phyloP scores from a whole-genome alignment of 2,329 filamentous ascomycete genomes.

The Alternaria gansuensis region DNA sequence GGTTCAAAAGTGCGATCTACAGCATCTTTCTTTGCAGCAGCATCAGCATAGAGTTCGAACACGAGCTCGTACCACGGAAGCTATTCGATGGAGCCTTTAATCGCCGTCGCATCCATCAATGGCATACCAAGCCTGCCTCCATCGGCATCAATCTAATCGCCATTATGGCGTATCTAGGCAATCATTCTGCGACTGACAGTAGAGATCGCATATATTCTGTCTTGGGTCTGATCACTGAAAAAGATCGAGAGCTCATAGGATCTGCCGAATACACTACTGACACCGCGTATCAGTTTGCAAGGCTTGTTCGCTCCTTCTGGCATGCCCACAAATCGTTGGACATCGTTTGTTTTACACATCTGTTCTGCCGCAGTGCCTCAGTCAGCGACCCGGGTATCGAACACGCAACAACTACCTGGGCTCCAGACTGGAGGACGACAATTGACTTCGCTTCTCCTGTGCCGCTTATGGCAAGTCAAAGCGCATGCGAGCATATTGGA shows the following conservation, averaged over 20 bases:
- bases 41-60: conserved; percentile 33
- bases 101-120: conserved; percentile 42
- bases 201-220: conserved; percentile 45
- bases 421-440: conserved; percentile 41
- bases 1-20: conserved; percentile 44
- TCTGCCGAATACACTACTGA: conserved; percentile 35
- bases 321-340: conserved; percentile 35
- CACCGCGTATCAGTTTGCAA: conserved; percentile 30
- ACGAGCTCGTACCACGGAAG: conserved; percentile 36
- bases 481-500: conserved; percentile 39
- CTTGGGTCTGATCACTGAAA: conserved; percentile 38
- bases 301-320: conserved; percentile 44
- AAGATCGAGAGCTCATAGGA: conserved; percentile 37
- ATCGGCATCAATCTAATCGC: conserved; percentile 38
- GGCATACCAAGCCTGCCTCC: conserved; percentile 27
- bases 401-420: conserved; percentile 36
- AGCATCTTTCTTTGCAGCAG: conserved; percentile 41
- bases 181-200: conserved; percentile 40
- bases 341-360: conserved; percentile 44
- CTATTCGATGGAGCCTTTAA: conserved; percentile 45
- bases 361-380: conserved; percentile 38
- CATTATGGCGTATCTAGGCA: conserved; percentile 43
- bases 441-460: conserved; percentile 45
- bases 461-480: conserved; percentile 48
- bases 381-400: conserved; percentile 22